Evolutionary conservation across 257 asterid genomes (phyloP), one percentile per base, ranked within the genome.

Genomic region (Petunia axillaris): DNA sequence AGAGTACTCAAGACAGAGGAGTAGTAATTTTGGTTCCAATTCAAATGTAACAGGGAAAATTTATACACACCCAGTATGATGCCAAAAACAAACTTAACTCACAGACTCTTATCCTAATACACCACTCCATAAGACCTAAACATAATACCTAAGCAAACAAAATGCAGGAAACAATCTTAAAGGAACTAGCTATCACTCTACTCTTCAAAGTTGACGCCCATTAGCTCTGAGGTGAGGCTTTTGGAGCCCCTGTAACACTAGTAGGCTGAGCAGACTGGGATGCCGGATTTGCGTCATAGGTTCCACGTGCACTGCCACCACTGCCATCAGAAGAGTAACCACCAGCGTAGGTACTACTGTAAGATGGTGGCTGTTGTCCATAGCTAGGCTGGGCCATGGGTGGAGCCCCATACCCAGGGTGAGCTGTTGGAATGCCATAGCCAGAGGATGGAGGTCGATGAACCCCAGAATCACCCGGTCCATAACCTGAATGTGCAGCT

Each of bases 191-290:
- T n/a, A 54, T 57, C 8, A 25, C 52, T 44, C 38, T 14, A 64
- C 66, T 25, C 25, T 25, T 25, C 25, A 25, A 25, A 25, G 25
- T 25, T 25, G 25, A 25, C 25, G 25, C 25, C 25, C 36, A 43
- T 87, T 76, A 89, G 79, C 87, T 86, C 37, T 87, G 82, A 1
- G 94, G 90, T 0, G 94, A 89, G 50, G 90, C 80, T 85, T 91
- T 91, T 4, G 89, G 83, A 37, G 87, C 82, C 80, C 86, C 94
- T 44, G 84, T 79, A 25, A 25, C 25, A 25, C 25, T 25, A 25
- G 2, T 88, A 2, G 90, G 81, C 62, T 80, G 90, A 54, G 82
- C 83, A 2, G 85, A 67, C 78, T 83, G 95, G 10, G 89, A 66
- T 35, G 93, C 79, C 37, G 91, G 88, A 66, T 86, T 67, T 6